Conservation (phyloP, 225 moss, liverwort and hornwort genomes). For the Straminergon stramineum region DNA sequence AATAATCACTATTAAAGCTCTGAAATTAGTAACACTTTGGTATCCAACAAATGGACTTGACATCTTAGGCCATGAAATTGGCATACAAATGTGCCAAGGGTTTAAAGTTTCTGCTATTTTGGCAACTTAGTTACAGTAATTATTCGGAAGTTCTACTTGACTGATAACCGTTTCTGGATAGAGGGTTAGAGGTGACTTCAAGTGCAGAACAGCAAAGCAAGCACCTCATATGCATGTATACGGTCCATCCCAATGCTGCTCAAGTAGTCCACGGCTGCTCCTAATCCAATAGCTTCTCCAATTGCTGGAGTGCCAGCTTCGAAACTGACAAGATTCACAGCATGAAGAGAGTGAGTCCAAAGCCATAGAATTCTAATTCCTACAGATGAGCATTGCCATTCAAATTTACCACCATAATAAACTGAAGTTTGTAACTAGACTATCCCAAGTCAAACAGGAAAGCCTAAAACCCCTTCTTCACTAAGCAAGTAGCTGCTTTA, state of each 20-base stretch:
- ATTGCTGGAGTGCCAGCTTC: slow-evolving; percentile 96
- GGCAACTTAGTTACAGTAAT: not conserved
- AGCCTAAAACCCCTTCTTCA: not conserved
- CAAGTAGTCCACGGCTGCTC: slow-evolving; percentile 75
- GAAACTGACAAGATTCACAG: slow-evolving; percentile 31
- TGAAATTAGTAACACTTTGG: too few relatives aligned
- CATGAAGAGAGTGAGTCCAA: too few relatives aligned
- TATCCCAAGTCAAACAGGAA: not conserved
- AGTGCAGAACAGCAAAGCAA: not conserved
- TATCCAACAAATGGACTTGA: not conserved
- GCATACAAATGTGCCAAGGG: not conserved
- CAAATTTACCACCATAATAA: not conserved
- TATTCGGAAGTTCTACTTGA: not conserved
- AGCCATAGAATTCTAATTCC: not conserved
- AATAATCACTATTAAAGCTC: not conserved
- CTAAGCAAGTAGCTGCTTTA: not conserved
- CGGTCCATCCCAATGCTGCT: slow-evolving; percentile 69
- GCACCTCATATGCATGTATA: slow-evolving; percentile 78
- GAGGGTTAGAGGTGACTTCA: not conserved
- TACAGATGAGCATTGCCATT: not conserved
- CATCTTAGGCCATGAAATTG: not conserved
- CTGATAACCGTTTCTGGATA: not conserved
- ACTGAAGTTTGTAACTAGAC: not conserved
- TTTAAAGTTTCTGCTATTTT: not conserved
- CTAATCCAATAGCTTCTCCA: slow-evolving; percentile 75